A percentile compares a stretch with the other conserved stretches of the same genome.
These are phyloP conservation scores for Laetiporus sulphureus DNA, from an alignment of 1,284 basidiomycete species.

Conservation along the genomic window DNA sequence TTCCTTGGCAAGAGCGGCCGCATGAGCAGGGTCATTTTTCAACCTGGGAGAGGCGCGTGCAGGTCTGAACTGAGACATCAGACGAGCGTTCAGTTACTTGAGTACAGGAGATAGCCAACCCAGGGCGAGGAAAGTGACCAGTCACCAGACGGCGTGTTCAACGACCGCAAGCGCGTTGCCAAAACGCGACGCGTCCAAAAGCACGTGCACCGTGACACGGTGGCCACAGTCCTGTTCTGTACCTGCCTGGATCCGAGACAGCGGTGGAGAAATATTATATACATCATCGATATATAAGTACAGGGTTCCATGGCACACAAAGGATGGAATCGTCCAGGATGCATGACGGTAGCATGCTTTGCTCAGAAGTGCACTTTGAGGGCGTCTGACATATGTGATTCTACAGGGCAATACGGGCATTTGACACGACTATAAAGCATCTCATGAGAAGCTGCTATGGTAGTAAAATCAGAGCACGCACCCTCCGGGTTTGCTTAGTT, in stretches of 20 bases:
- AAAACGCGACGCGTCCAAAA: background rate
- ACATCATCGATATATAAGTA: too few species aligned
- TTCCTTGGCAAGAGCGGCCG: slow-evolving; percentile 17
- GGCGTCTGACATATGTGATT: slow-evolving; percentile 54
- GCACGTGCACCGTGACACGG: background rate
- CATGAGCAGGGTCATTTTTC: slow-evolving; percentile 11
- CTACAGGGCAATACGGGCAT: slow-evolving; percentile 86
- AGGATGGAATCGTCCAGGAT: too few species aligned
- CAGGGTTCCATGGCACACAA: too few species aligned
- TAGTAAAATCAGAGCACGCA: slow-evolving; percentile 34
- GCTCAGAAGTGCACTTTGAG: slow-evolving; percentile 67
- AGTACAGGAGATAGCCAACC: background rate
- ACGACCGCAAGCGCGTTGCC: too few species aligned
- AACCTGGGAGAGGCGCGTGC: slow-evolving; percentile 26
- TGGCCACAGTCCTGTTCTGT: too few species aligned
- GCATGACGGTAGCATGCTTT: too few species aligned
- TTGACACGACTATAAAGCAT: slow-evolving; percentile 60
- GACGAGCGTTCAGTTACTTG: background rate
- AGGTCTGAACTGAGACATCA: slow-evolving; percentile 26
- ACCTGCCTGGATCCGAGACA: too few species aligned
- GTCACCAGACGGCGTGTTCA: too few species aligned
- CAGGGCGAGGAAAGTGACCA: too few species aligned
- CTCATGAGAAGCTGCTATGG: slow-evolving; percentile 2
- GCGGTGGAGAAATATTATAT: too few species aligned
- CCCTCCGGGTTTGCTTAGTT: slow-evolving; percentile 83